Base-by-base conservation (phyloP, 2,329 filamentous ascomycete species). In the Pyrenochaeta sp. region DNA sequence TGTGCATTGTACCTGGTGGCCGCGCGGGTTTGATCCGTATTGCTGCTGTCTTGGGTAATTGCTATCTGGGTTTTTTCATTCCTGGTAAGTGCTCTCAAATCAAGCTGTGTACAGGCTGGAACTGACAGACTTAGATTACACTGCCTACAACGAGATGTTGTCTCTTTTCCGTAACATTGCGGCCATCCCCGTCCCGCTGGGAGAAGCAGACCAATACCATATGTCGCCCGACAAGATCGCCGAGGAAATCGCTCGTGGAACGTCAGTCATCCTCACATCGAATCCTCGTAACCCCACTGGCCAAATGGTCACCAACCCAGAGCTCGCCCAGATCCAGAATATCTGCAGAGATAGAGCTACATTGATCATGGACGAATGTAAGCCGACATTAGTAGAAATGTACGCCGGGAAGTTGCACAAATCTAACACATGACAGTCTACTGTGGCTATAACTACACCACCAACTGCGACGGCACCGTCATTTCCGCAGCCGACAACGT, bases 101-200 rank as follows among this genome's bases (percentile, higher is more conserved):
- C 8, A 22, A 2, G 9, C 6, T 10, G 3, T 6, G 3, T 7
- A 5, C 11, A 17, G 21, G 20, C 18, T 11, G 5, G 14, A 27
- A 32, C 47, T 64, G 23, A 66, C 34, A 21, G 65, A 21, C 58
- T 50, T 5, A 72, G 69, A 96, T 72, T 96, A 96, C 76, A 96
- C 92, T 3, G 93, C 93, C 2, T 97, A 97, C 79, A 96, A 95
- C 67, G 92, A 96, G 78, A 96, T 97, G 92, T 75, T 96, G 75
- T 90, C 87, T 44, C 78, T 96, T 46, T 96, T 97, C 81, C 91
- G 89, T 75, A 96, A 96, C 72, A 71, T 69, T 29, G 67, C 68
- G 13, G 61, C 71, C n/a, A 72, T 73, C 24, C 71, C 71, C 11
- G 70, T 74, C 44, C 93, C 92, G 8, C 80, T 97, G 9, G 85